A percentile compares a stretch with the other conserved stretches of the same genome.
Evolutionary conservation across 2,329 filamentous ascomycete species (phyloP).

Genomic region (Pyrenophora seminiperda): DNA sequence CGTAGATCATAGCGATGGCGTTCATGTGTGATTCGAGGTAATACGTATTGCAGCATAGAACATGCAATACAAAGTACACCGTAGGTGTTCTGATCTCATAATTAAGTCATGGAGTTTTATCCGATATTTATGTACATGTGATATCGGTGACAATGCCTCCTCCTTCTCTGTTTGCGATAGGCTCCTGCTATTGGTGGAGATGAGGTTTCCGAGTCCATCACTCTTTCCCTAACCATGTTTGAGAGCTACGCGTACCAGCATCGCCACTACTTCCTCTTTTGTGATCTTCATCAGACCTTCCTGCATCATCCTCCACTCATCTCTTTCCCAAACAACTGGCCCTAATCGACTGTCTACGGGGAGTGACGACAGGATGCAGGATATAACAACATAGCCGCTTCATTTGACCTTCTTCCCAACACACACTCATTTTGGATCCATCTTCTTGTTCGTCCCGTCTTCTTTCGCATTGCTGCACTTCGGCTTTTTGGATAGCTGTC

Average conservation of each 20-base stretch:
- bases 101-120: not conserved
- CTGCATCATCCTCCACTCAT: conserved; percentile 5
- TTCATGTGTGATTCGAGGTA: conserved; percentile 7
- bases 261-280: conserved; percentile 14
- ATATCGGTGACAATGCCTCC: too few species aligned
- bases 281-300: conserved; percentile 18
- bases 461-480: conserved; percentile 47
- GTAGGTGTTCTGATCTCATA: not conserved
- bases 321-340: conserved; percentile 19
- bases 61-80: not conserved
- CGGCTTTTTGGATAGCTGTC: conserved; percentile 48
- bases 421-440: conserved; percentile 47
- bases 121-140: too few species aligned
- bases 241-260: conserved; percentile 10
- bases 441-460: conserved; percentile 43
- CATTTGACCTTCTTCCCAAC: conserved; percentile 25
- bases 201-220: not conserved
- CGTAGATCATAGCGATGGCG: conserved; percentile 32
- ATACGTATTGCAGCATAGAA: not conserved
- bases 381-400: conserved; percentile 30
- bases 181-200: not conserved
- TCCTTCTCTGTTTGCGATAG: too few species aligned
- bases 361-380: conserved; percentile 28
- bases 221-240: conserved; percentile 4
- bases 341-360: conserved; percentile 10